phyloP scores from a whole-genome alignment of 176 grass and related monocot genomes.

The Musa acuminata region DNA sequence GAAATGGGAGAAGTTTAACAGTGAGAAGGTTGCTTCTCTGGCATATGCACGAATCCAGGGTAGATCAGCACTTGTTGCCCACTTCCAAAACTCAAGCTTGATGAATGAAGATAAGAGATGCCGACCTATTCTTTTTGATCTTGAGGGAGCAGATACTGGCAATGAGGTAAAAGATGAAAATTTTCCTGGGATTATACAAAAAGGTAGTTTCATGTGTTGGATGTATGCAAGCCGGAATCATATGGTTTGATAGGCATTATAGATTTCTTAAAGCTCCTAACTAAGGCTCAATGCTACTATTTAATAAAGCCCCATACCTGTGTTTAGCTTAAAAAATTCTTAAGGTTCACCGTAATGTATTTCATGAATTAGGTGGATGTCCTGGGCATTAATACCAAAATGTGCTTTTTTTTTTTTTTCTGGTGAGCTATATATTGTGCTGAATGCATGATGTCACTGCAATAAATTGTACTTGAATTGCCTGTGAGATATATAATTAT shows the following conservation, averaged over 20 bases:
- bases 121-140: slow-evolving; percentile 12
- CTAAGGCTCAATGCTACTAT: not conserved
- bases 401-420: not conserved
- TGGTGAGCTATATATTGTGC: not conserved
- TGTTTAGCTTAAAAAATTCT: not conserved
- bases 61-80: slow-evolving; percentile 7
- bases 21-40: slow-evolving; percentile 12
- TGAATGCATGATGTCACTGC: no score
- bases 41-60: slow-evolving; percentile 13
- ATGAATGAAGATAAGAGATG: slow-evolving; percentile 15
- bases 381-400: not conserved
- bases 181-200: not conserved
- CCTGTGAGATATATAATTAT: no score
- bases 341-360: not conserved
- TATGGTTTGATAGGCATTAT: not conserved
- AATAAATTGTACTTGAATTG: no score
- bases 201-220: not conserved
- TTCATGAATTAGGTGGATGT: not conserved
- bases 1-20: slow-evolving; percentile 10
- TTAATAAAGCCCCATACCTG: not conserved
- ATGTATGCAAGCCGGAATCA: not conserved
- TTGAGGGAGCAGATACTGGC: not conserved
- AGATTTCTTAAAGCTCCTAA: not conserved
- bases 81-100: slow-evolving; percentile 12
- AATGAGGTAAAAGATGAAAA: not conserved